These are phyloP conservation scores for Trichoderma sp. DNA, from an alignment of 2,329 filamentous ascomycete genomes.

Conservation along the genomic window DNA sequence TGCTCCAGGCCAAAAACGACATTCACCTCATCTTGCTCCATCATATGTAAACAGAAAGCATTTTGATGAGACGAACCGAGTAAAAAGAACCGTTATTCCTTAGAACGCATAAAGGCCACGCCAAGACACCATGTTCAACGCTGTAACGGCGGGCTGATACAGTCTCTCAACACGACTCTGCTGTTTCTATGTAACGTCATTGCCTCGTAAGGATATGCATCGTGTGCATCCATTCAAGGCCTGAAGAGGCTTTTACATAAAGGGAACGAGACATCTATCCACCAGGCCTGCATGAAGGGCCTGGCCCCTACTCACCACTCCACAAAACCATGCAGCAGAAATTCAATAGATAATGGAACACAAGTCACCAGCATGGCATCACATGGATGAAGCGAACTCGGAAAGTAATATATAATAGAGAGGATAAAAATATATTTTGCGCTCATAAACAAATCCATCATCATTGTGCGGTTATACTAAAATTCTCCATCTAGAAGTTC, in stretches of 20 bases:
- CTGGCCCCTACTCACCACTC: conserved; percentile 22
- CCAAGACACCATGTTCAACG: background rate
- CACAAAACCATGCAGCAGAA: background rate
- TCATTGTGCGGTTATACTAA: conserved; percentile 28
- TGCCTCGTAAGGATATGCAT: background rate
- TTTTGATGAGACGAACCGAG: background rate
- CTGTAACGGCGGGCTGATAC: background rate
- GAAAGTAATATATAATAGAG: conserved; percentile 7
- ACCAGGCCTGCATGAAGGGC: conserved; percentile 22
- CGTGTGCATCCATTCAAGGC: background rate
- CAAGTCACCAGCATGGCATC: background rate
- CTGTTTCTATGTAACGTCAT: background rate
- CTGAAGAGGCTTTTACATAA: background rate
- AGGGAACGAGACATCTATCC: background rate
- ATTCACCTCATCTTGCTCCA: background rate
- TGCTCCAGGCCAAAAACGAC: background rate
- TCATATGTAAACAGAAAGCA: background rate
- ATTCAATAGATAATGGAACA: background rate
- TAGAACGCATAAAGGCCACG: background rate
- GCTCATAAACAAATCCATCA: conserved; percentile 28
- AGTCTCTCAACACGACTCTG: background rate
- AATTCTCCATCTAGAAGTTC: conserved; percentile 25
- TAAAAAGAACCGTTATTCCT: background rate
- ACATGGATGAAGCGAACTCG: background rate
- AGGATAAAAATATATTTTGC: conserved; percentile 12